Percentiles rank a stretch among this genome's conserved stretches.
Evolutionary conservation across 495 filamentous ascomycete species (phyloP).

Genomic region (Penicillium psychrofluorescens): DNA sequence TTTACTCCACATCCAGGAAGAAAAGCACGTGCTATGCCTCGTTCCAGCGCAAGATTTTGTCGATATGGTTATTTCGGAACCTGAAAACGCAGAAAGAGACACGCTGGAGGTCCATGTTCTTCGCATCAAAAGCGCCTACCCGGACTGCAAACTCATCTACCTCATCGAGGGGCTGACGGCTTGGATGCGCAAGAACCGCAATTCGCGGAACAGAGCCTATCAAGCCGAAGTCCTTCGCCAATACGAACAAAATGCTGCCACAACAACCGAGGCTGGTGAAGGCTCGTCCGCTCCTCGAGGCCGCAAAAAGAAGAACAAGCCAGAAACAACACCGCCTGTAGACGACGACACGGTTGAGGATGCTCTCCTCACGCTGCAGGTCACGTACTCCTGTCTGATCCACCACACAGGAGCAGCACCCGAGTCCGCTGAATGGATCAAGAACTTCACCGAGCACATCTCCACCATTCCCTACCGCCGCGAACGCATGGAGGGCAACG

Average conservation of each 20-base stretch:
- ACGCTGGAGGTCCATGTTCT: conserved; percentile 55
- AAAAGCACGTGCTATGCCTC: conserved; percentile 62
- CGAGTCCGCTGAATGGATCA: conserved; percentile 73
- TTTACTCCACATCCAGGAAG: conserved; percentile 45
- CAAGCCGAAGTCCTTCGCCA: conserved; percentile 56
- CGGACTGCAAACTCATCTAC: conserved; percentile 54
- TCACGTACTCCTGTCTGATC: conserved; percentile 59
- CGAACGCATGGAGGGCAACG: conserved; percentile 37
- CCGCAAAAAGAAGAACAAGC: conserved; percentile 28
- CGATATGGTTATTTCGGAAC: conserved; percentile 44
- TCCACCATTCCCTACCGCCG: conserved; percentile 65
- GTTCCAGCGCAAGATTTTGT: conserved; percentile 64
- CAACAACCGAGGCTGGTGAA: conserved; percentile 15
- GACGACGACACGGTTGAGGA: conserved; percentile 70
- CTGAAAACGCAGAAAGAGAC: conserved; percentile 18
- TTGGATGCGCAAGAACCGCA: conserved; percentile 66
- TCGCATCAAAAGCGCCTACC: conserved; percentile 47
- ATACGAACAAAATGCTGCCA: conserved; percentile 9
- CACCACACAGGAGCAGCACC: conserved; percentile 57
- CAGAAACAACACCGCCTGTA: conserved; percentile 40
- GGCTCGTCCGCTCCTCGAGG: conserved; percentile 12
- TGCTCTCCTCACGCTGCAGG: conserved; percentile 64
- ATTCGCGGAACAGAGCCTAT: conserved; percentile 59
- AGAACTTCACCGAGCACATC: conserved; percentile 74
- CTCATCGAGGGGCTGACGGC: conserved; percentile 64